Evolutionary conservation across 192 early-diverging fungal species (phyloP).

Genomic region (Glomus cerebriforme): DNA sequence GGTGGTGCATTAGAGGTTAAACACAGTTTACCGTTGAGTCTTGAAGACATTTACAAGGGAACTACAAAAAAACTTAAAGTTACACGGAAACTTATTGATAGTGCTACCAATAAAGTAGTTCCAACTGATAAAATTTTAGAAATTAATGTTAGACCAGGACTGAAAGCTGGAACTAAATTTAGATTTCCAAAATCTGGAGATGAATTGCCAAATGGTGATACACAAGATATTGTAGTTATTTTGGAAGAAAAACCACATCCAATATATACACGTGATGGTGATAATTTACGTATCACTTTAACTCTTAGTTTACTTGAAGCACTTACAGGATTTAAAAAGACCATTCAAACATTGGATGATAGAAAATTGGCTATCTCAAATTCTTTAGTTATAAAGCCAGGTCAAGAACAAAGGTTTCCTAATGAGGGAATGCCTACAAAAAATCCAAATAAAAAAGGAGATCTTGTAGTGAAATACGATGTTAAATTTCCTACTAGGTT

Average conservation of each 20-base stretch:
- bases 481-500: conserved; percentile 80
- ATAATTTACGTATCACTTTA: conserved; percentile 71
- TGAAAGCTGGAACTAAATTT: conserved; percentile 98
- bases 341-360: conserved; percentile 77
- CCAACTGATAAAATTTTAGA: conserved; percentile 79
- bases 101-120: conserved; percentile 42
- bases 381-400: conserved; percentile 66
- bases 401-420: conserved; percentile 69
- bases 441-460: conserved; percentile 76
- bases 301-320: conserved; percentile 78
- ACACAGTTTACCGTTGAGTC: conserved; percentile 71
- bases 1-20: conserved; percentile 51
- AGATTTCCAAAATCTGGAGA: conserved; percentile 89
- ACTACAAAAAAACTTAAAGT: conserved; percentile 92
- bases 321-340: conserved; percentile 74
- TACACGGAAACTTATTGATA: conserved; percentile 60
- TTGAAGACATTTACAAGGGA: conserved; percentile 93
- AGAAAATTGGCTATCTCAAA: conserved; percentile 68
- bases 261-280: conserved; percentile 85
- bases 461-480: conserved; percentile 78
- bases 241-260: conserved; percentile 91
- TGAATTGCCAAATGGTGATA: conserved; percentile 70
- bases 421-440: conserved; percentile 97
- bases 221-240: conserved; percentile 93
- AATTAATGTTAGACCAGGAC: conserved; percentile 88